Evolutionary conservation across 768 basidiomycete genomes (phyloP), one percentile per base, ranked within the genome.

Genomic region (Inosperma sp.): DNA sequence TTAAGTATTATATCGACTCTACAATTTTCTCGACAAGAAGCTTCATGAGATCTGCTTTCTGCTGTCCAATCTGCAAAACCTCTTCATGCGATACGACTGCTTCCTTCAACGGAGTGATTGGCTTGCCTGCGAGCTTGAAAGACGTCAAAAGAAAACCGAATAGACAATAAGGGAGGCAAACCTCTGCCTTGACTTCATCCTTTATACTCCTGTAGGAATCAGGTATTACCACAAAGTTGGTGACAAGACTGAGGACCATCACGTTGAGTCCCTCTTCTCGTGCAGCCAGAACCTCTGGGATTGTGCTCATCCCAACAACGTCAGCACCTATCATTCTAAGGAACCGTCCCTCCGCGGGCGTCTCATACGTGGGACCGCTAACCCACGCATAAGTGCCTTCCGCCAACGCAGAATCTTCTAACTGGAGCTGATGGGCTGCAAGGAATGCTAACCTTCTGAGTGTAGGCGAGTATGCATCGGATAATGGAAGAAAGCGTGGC

Each of bases 261-360:
- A 87, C 81, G 48, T 87, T 77, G 49, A 94, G 57, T 0, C 84
- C 86, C 60, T 84, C 86, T 62, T 90, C 83, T 41, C 81, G 68
- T 7, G 86, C 92, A 0, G 82, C 86, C 19, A 93, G 71, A 21
- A 94, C 92, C 67, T 94, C 92, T 0, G 91, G 92, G 13, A 93
- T 80, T 0, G 93, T 94, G 57, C 88, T 91, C 92, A 94, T 94
- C 2, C 92, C 92, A 2, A 93, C 92, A n/a, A 93, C 86, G 58
- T 91, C 89, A 1, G 86, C 92, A 3, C 92, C 92, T 0, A 80
- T 82, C 7, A 69, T 67, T 13, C 86, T 71, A 33, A 94, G 69
- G 68, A 93, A 83, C 41, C 83, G 73, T 26, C 90, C 92, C 59
- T 95, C 92, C 0, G 89, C 91, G 2, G 86, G 82, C 1, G 88